phyloP scores from a whole-genome alignment of 371 early-diverging fungal genomes.

The Enterospora canceri region DNA sequence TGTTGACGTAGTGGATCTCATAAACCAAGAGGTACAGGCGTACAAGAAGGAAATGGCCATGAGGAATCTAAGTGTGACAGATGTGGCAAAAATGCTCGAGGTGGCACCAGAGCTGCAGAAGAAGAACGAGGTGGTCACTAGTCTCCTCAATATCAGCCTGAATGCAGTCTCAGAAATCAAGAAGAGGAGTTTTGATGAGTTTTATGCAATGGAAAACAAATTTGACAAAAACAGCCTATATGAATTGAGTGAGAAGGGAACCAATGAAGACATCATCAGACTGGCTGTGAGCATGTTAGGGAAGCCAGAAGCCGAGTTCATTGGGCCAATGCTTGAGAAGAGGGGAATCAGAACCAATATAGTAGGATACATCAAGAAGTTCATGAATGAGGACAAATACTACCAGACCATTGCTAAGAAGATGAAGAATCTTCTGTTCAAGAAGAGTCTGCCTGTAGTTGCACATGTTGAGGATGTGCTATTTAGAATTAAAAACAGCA shows the following conservation, averaged over 20 bases:
- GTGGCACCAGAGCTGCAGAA: slow-evolving; percentile 82
- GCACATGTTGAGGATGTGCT: slow-evolving; percentile 36
- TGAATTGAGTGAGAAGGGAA: slow-evolving; percentile 41
- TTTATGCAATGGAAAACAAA: slow-evolving; percentile 79
- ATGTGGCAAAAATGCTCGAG: slow-evolving; percentile 59
- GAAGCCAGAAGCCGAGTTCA: slow-evolving; percentile 21
- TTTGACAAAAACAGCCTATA: slow-evolving; percentile 52
- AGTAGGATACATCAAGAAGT: slow-evolving; percentile 26
- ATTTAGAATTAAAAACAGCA: slow-evolving; percentile 14
- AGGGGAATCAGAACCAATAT: slow-evolving; percentile 30
- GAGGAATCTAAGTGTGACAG: slow-evolving; percentile 35
- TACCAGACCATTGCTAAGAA: slow-evolving; percentile 32
- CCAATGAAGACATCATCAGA: slow-evolving; percentile 42
- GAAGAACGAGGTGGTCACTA: slow-evolving; percentile 78
- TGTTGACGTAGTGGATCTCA: slow-evolving; percentile 75
- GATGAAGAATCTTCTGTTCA: slow-evolving; percentile 42
- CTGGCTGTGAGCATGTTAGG: slow-evolving; percentile 29
- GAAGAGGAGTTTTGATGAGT: slow-evolving; percentile 77
- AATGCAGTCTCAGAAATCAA: slow-evolving; percentile 74
- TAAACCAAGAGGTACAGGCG: slow-evolving; percentile 51
- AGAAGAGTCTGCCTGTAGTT: slow-evolving; percentile 34
- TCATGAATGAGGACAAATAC: neutral
- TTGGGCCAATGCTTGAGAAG: slow-evolving; percentile 36
- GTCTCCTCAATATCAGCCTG: slow-evolving; percentile 93
- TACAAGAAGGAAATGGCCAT: slow-evolving; percentile 56